Conservation (phyloP, 2,329 filamentous ascomycete species). For the Phoma herbarum region DNA sequence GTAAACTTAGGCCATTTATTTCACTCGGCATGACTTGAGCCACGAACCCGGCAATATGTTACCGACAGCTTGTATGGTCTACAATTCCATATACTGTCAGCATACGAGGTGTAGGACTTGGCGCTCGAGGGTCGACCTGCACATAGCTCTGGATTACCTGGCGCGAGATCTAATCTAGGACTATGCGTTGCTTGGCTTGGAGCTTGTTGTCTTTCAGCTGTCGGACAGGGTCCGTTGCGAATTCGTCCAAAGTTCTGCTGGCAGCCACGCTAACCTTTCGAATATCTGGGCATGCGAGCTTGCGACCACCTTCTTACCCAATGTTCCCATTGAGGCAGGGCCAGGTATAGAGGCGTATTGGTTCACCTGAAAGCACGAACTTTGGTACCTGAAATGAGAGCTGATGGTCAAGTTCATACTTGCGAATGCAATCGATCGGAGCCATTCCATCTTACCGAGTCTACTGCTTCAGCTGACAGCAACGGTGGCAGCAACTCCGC, state of each 20-base stretch:
- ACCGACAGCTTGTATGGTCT: conserved; percentile 1
- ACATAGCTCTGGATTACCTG: conserved; percentile 10
- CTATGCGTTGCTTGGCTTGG: conserved; percentile 1
- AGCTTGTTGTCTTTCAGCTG: conserved; percentile 4
- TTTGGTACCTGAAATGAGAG: background rate
- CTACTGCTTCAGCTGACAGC: background rate
- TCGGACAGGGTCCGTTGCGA: background rate
- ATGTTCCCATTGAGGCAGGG: background rate
- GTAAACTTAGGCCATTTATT: background rate
- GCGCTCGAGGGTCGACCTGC: background rate
- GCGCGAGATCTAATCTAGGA: background rate
- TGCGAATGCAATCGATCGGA: background rate
- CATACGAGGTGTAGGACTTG: conserved; percentile 1
- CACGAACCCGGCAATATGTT: background rate
- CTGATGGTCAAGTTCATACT: background rate
- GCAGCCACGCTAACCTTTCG: background rate
- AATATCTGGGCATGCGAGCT: conserved; percentile 1
- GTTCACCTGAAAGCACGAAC: background rate
- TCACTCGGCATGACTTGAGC: background rate
- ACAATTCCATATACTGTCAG: conserved; percentile 1
- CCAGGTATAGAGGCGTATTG: background rate
- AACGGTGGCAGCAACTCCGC: background rate
- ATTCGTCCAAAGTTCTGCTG: background rate
- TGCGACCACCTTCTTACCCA: background rate
- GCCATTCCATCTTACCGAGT: background rate